These are phyloP conservation scores for Tuber indicum DNA, from an alignment of 495 filamentous ascomycete species.

Conservation along the genomic window DNA sequence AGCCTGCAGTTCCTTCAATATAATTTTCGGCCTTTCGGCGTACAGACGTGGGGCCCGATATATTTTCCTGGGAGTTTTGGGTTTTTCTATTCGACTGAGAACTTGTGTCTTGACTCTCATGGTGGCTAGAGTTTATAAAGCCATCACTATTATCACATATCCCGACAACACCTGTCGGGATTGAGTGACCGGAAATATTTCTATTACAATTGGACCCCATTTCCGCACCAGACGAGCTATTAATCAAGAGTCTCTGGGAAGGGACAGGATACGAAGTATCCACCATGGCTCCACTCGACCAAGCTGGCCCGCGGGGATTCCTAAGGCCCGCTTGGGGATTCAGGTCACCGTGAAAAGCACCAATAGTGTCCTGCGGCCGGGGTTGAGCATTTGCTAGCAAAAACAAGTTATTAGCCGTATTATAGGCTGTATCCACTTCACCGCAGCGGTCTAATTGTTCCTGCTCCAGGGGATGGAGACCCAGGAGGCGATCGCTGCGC, in stretches of 20 bases:
- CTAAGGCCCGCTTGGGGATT: not conserved
- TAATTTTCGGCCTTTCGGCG: conserved; percentile 76
- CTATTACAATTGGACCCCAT: conserved; percentile 28
- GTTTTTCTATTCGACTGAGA: conserved; percentile 16
- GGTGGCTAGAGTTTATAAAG: conserved; percentile 65
- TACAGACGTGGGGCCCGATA: conserved; percentile 48
- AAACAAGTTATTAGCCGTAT: conserved; percentile 91
- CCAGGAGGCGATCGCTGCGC: conserved; percentile 54
- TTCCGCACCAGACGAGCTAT: conserved; percentile 30
- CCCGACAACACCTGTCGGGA: conserved; percentile 48
- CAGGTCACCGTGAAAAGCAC: not conserved
- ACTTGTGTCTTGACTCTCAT: conserved; percentile 55
- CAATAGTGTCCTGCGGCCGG: conserved; percentile 47
- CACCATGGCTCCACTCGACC: conserved; percentile 17
- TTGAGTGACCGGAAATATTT: conserved; percentile 42
- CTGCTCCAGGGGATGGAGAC: conserved; percentile 46
- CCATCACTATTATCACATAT: conserved; percentile 64
- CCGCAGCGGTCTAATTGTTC: conserved; percentile 34
- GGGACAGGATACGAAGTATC: conserved; percentile 40
- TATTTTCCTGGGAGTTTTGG: conserved; percentile 46
- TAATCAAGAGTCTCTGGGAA: conserved; percentile 41
- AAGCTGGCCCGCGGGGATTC: conserved; percentile 19
- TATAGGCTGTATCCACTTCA: conserved; percentile 53
- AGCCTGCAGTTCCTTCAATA: conserved; percentile 48
- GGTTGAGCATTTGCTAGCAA: conserved; percentile 70